Conservation (phyloP, 371 early-diverging fungal species). For the Mucor plumbeus region DNA sequence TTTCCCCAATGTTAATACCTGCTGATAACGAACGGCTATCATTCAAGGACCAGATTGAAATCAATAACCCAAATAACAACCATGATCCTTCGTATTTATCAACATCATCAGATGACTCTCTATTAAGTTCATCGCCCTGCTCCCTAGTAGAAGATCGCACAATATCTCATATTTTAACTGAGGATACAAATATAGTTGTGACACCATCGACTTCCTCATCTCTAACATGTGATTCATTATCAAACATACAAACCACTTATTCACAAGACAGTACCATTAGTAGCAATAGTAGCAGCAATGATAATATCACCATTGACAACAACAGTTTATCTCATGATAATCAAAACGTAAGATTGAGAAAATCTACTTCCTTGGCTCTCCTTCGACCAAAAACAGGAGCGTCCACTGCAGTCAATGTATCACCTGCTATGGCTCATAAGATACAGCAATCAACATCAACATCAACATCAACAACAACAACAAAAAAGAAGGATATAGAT, state of each 20-base stretch:
- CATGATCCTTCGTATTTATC: conserved; percentile 13
- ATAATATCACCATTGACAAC: not conserved
- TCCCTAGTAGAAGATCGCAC: conserved; percentile 14
- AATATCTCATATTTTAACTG: conserved; percentile 6
- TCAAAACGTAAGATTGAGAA: conserved; percentile 9
- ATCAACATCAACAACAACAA: not conserved
- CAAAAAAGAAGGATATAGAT: conserved; percentile 17
- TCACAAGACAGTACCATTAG: conserved; percentile 9
- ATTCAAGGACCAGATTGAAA: conserved; percentile 6
- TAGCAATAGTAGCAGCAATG: not conserved
- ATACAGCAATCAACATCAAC: not conserved
- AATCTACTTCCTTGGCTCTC: conserved; percentile 28
- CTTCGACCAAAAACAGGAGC: conserved; percentile 30
- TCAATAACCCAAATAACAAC: conserved; percentile 1
- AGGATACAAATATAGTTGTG: conserved; percentile 8
- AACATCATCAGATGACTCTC: conserved; percentile 19
- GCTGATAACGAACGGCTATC: not conserved
- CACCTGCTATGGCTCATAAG: conserved; percentile 32
- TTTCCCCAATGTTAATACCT: conserved; percentile 14
- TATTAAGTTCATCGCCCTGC: conserved; percentile 21
- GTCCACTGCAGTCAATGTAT: conserved; percentile 32
- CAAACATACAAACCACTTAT: conserved; percentile 17
- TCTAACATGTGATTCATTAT: conserved; percentile 19
- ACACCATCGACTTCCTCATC: conserved; percentile 11
- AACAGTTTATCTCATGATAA: not conserved